Evolutionary conservation across 345 rosid species (phyloP), one percentile per base, ranked within the genome.

Genomic region (Balakata baccata): DNA sequence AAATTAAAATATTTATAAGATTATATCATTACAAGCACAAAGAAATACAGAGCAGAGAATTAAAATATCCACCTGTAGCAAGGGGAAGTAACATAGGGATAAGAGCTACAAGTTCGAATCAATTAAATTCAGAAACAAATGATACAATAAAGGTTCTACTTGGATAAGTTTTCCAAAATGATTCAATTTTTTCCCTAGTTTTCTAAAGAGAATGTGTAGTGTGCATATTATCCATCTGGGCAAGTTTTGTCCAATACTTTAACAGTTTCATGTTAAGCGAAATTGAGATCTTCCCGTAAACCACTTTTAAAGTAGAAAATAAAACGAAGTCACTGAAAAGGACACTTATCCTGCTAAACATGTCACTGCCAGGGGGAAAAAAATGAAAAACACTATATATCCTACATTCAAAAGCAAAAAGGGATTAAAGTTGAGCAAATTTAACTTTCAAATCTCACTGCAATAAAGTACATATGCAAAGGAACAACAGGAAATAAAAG

Each of bases 1-100:
- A 20, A 0, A 18, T 54, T 45, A 65, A 29, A 18, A 13, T 17
- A 8, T 45, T 29, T 10, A 41, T 2, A 9, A 68, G 53, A 11
- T 9, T 13, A 45, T 41, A 46, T 11, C 73, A 62, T 11, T 6
- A 74, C 17, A 73, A 56, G 41, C 71, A 39, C 54, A 66, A 17
- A 51, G 45, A 18, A 50, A n/a, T 0, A 56, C 10, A 53, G 16
- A 57, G 18, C 43, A 38, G 43, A 78, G 41, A 53, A 46, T 29
- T 50, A 23, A 22, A 50, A 64, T 20, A 29, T 50, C 22, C 64
- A 34, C 34, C 64, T 29, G 50, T 25, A 75, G 46, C 47, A 68
- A 77, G 47, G 56, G n/a, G 3, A 51, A 13, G n/a, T 51, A 16
- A 16, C n/a, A 51, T 51, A 51, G 66, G 20, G 66, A 18, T 62